Base-by-base conservation (phyloP, 1,139 yeast species). In the Nakaseomyces bracarensis region DNA sequence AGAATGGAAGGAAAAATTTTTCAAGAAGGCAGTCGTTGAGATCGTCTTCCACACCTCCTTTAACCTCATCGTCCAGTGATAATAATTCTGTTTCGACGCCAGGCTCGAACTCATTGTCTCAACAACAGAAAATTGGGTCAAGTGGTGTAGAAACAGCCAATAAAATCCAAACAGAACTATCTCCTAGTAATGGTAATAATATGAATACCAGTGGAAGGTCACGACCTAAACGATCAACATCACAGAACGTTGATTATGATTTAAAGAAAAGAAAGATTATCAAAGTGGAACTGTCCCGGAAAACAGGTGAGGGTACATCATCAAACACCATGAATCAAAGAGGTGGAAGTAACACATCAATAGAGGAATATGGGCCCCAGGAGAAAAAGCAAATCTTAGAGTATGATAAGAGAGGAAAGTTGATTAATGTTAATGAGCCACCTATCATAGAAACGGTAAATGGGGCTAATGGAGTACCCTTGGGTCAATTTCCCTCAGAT, bases 381-480 rank as follows among this genome's bases (percentile, higher is more conserved):
- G 43, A 42, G 29, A 29, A 22, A 4, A 21, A 14, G 25, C 11
- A 39, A 3, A 45, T 57, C 29, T 43, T 54, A 27, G 49, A 49
- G 30, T 46, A 41, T 22, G 54, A 54, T 34, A 36, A 43, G 13
- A 42, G 49, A 14, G 61, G 60, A 11, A 44, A 49, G 9, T 44
- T 53, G 21, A 43, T 48, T 10, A 46, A 49, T 18, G 48, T 58
- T 26, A 46, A 56, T 43, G 63, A 58, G 29, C 56, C 57, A 4
- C 42, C 43, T 10, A 36, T 31, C 25, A 28, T 39, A 6, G 39
- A 22, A 4, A 59, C 55, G 26, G 51, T 55, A 9, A 58, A 54
- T 43, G 59, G 54, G 4, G 56, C 61, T 18, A 60, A 63, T 3
- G 63, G 64, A 6, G 30, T 55, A 22, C 59, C 63, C 7, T 47